A percentile compares a stretch with the other conserved stretches of the same genome.
Evolutionary conservation across 768 basidiomycete species (phyloP).

Genomic region (Trametes coccinea): DNA sequence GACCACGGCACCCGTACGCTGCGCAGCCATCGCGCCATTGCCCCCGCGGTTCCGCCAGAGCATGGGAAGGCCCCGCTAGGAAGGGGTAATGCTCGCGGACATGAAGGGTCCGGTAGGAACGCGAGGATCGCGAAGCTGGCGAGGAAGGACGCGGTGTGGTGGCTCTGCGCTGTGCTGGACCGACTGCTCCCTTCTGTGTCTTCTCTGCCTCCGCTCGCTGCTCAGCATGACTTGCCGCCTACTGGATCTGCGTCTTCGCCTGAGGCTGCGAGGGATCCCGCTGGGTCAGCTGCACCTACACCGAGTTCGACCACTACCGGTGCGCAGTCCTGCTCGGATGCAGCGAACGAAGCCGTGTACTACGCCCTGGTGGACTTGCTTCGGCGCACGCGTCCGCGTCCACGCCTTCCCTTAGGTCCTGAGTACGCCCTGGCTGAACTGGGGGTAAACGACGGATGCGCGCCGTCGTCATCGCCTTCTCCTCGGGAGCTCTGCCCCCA

Average conservation of each 20-base stretch:
- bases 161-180: slow-evolving; percentile 49
- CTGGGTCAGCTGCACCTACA: not conserved
- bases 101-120: not conserved
- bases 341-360: slow-evolving; percentile 20
- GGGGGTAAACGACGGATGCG: not conserved
- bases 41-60: not conserved
- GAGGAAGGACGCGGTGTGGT: slow-evolving; percentile 54
- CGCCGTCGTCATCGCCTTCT: slow-evolving; percentile 5
- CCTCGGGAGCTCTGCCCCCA: slow-evolving; percentile 1
- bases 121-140: slow-evolving; percentile 42
- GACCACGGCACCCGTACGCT: slow-evolving; percentile 3
- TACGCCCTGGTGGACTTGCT: slow-evolving; percentile 23
- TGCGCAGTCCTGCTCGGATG: not conserved
- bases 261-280: not conserved
- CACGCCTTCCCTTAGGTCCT: no score
- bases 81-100: not conserved
- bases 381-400: slow-evolving; percentile 10
- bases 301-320: not conserved
- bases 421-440: not conserved
- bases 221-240: not conserved
- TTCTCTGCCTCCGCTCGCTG: not conserved
- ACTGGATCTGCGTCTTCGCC: not conserved
- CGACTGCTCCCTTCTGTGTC: slow-evolving; percentile 31
- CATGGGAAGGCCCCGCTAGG: slow-evolving; percentile 6
- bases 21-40: not conserved